These are phyloP conservation scores for Hypericum perforatum DNA, from an alignment of 345 rosid species.

Conservation along the genomic window DNA sequence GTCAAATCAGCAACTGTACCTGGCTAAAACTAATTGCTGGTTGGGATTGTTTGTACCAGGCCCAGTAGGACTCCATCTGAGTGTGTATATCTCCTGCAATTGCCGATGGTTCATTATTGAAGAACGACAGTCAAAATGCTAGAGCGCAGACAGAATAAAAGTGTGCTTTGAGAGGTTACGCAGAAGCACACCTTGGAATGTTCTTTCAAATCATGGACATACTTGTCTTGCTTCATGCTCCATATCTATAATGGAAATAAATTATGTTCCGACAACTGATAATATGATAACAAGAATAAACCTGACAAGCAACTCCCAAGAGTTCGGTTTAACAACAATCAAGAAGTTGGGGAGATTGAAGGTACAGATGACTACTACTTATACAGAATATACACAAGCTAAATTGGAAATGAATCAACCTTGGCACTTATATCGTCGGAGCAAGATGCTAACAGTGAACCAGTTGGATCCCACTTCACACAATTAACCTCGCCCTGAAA, in stretches of 20 bases:
- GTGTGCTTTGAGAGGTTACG: not conserved
- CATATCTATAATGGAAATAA: conserved; percentile 46
- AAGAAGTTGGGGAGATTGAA: no score
- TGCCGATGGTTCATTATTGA: not conserved
- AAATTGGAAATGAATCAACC: conserved; percentile 33
- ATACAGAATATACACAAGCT: no score
- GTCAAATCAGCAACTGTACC: conserved; percentile 26
- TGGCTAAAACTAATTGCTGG: conserved; percentile 73
- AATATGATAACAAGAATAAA: not conserved
- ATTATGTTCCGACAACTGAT: conserved; percentile 2
- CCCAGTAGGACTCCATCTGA: conserved; percentile 97
- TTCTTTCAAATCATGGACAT: conserved; percentile 77
- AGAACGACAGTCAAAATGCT: not conserved
- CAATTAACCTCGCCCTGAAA: conserved; percentile 97
- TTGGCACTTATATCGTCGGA: conserved; percentile 95
- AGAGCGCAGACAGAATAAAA: not conserved
- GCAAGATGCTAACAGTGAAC: conserved; percentile 85
- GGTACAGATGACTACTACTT: no score
- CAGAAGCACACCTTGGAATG: conserved; percentile 45
- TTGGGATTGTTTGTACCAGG: conserved; percentile 88
- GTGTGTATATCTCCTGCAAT: conserved; percentile 76
- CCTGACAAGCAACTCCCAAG: not conserved
- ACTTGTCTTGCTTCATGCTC: conserved; percentile 68
- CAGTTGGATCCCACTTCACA: conserved; percentile 99
- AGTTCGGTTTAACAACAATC: no score